Evolutionary conservation across 352 stramenopile species (phyloP).

Genomic region (Phytophthora boehmeriae): DNA sequence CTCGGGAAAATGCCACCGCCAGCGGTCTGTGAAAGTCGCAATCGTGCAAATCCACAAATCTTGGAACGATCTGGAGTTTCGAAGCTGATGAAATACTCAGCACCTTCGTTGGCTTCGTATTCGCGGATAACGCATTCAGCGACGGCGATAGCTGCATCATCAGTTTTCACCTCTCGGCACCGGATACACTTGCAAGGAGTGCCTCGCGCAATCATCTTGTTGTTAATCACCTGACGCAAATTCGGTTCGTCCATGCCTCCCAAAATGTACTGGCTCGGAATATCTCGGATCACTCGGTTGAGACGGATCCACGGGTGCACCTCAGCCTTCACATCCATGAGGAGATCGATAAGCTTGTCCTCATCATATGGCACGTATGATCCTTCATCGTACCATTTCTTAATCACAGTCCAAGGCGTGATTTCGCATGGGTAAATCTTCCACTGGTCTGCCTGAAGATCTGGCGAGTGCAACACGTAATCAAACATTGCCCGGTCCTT

Average conservation of each 20-base stretch:
- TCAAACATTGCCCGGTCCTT: constrained; percentile 92
- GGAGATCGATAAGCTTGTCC: constrained; percentile 85
- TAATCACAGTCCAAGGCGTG: constrained; percentile 91
- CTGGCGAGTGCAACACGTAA: constrained; percentile 83
- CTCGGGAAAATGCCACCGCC: constrained; percentile 77
- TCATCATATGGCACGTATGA: constrained; percentile 91
- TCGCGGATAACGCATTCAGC: constrained; percentile 75
- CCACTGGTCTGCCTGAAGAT: constrained; percentile 94
- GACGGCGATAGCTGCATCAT: constrained; percentile 76
- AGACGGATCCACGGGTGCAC: constrained; percentile 95
- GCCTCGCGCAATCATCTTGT: constrained; percentile 77
- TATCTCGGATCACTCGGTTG: constrained; percentile 94
- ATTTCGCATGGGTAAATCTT: constrained; percentile 96
- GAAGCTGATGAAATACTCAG: constrained; percentile 94
- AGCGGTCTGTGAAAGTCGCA: constrained; percentile 77
- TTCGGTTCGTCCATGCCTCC: constrained; percentile 93
- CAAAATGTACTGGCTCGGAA: constrained; percentile 94
- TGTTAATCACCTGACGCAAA: constrained; percentile 89
- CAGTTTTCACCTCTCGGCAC: constrained; percentile 91
- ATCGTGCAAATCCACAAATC: constrained; percentile 91
- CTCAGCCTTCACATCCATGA: constrained; percentile 90
- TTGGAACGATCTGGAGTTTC: constrained; percentile 89
- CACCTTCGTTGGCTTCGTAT: constrained; percentile 88
- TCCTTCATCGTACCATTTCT: constrained; percentile 91
- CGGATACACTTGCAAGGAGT: constrained; percentile 90